These are phyloP conservation scores for Suillus plorans DNA, from an alignment of 768 basidiomycete species.

Conservation along the genomic window DNA sequence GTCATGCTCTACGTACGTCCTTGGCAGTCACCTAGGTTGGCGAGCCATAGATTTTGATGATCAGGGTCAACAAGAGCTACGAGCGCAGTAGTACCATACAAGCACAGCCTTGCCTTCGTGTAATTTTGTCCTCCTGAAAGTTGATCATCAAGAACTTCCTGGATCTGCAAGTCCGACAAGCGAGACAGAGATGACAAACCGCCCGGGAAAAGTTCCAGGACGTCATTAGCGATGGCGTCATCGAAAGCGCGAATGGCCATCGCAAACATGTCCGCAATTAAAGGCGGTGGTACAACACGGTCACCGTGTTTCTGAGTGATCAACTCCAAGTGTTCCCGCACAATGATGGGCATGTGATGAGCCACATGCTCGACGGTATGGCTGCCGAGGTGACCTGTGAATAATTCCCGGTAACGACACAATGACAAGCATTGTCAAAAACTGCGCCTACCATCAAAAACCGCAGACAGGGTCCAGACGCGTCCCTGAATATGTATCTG, in stretches of 20 bases:
- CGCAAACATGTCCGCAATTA: slow-evolving; percentile 56
- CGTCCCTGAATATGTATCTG: slow-evolving; percentile 55
- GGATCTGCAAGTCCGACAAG: slow-evolving; percentile 57
- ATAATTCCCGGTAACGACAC: background rate
- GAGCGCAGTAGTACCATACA: slow-evolving; percentile 79
- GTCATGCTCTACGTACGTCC: slow-evolving; percentile 48
- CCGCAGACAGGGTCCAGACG: slow-evolving; percentile 64
- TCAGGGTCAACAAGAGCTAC: slow-evolving; percentile 72
- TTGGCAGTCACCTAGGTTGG: slow-evolving; percentile 80
- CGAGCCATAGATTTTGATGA: slow-evolving; percentile 71
- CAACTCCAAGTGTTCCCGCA: slow-evolving; percentile 55
- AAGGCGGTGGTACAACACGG: slow-evolving; percentile 42
- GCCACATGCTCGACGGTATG: slow-evolving; percentile 69
- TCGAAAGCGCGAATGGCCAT: slow-evolving; percentile 62
- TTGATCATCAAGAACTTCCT: slow-evolving; percentile 63
- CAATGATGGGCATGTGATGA: slow-evolving; percentile 65
- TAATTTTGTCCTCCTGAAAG: slow-evolving; percentile 57
- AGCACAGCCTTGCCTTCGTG: slow-evolving; percentile 65
- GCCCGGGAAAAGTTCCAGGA: slow-evolving; percentile 58
- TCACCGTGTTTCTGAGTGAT: slow-evolving; percentile 37
- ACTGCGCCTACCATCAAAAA: slow-evolving; percentile 59
- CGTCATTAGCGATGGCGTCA: slow-evolving; percentile 65
- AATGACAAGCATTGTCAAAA: slow-evolving; percentile 10
- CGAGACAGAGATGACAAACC: slow-evolving; percentile 49
- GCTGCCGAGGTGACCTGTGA: slow-evolving; percentile 64